Conservation (phyloP, 1,284 basidiomycete species). For the Inonotus obliquus region DNA sequence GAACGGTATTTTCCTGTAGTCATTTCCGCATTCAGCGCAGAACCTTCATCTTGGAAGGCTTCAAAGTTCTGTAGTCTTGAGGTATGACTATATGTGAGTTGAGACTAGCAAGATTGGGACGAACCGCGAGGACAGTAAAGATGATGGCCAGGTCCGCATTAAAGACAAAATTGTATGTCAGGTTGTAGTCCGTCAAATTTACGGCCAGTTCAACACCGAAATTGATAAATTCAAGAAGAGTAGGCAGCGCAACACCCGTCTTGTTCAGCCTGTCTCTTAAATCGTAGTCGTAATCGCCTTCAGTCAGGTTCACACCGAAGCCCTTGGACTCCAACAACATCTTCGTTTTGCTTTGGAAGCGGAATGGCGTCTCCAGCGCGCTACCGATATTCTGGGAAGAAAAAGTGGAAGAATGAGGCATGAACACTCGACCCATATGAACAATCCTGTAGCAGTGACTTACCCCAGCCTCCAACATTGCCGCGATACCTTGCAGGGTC, state of each 20-base stretch:
- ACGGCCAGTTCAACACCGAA: slow-evolving; percentile 6
- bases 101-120: background rate
- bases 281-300: slow-evolving; percentile 7
- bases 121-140: background rate
- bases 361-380: slow-evolving; percentile 16
- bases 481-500: slow-evolving; percentile 12
- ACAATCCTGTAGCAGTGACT: background rate
- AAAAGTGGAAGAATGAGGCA: too few species aligned
- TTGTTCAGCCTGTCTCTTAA: slow-evolving; percentile 8
- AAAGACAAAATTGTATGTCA: background rate
- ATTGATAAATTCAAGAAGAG: slow-evolving; percentile 8
- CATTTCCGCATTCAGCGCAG: slow-evolving; percentile 1
- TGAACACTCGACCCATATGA: background rate
- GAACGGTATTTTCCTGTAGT: too few species aligned
- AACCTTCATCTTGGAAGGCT: slow-evolving; percentile 6
- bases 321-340: slow-evolving; percentile 3
- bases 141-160: background rate
- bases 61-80: slow-evolving; percentile 7
- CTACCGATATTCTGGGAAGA: slow-evolving; percentile 10
- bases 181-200: background rate
- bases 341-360: slow-evolving; percentile 2
- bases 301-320: slow-evolving; percentile 9
- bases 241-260: slow-evolving; percentile 12
- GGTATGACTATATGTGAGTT: too few species aligned
- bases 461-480: slow-evolving; percentile 5